Conservation (phyloP, 2,329 filamentous ascomycete genomes). For the Aspergillus aculeatus region DNA sequence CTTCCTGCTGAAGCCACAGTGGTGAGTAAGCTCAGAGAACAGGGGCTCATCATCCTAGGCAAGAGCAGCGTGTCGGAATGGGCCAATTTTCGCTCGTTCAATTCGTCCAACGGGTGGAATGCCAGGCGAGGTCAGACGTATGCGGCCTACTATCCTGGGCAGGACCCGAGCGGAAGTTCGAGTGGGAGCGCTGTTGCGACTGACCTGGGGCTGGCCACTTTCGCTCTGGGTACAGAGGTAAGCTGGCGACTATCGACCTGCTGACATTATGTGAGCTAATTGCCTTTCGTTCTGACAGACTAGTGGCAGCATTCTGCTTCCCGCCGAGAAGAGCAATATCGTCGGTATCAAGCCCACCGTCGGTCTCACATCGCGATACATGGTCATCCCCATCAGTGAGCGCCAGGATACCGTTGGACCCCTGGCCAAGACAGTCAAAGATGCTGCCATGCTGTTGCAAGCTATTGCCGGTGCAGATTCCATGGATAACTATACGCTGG, state of each 20-base stretch:
- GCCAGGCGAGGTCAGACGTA: constrained; percentile 62
- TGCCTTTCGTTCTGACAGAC: constrained; percentile 41
- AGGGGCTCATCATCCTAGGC: constrained; percentile 64
- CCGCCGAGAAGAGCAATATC: constrained; percentile 56
- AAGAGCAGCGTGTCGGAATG: constrained; percentile 66
- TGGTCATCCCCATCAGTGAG: constrained; percentile 65
- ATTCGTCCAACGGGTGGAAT: constrained; percentile 61
- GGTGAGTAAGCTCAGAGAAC: constrained; percentile 58
- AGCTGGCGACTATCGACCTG: background rate
- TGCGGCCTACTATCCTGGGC: constrained; percentile 60
- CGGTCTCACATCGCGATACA: constrained; percentile 57
- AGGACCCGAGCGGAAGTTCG: constrained; percentile 63
- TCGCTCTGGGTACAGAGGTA: constrained; percentile 59
- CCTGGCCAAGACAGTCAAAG: constrained; percentile 59
- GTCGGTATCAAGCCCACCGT: constrained; percentile 69
- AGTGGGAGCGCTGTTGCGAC: constrained; percentile 62
- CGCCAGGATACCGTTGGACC: constrained; percentile 59
- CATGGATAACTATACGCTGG: constrained; percentile 58
- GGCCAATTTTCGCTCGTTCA: constrained; percentile 61
- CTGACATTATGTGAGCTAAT: background rate
- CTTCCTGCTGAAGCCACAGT: constrained; percentile 59
- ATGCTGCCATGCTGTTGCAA: constrained; percentile 57
- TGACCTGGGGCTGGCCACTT: constrained; percentile 60
- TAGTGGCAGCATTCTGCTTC: constrained; percentile 62
- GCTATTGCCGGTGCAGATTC: constrained; percentile 57